Evolutionary conservation across 768 basidiomycete genomes (phyloP).

Genomic region (Russula abietina): DNA sequence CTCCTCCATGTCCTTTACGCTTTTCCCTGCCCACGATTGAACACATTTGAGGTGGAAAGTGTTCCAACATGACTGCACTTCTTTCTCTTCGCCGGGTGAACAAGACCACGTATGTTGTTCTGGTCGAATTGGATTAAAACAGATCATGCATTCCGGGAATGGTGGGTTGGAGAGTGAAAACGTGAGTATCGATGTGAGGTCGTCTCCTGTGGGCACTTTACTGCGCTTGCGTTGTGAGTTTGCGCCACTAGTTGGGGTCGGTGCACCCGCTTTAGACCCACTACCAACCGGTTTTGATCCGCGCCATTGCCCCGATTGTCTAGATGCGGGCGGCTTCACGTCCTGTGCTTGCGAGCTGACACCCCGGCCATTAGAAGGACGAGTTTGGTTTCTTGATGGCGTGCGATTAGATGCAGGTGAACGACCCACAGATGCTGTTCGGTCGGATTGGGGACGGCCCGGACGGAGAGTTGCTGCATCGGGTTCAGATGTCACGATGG

Average conservation of each 20-base stretch:
- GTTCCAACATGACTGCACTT: slow-evolving; percentile 74
- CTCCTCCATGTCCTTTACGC: slow-evolving; percentile 62
- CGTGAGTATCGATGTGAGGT: slow-evolving; percentile 70
- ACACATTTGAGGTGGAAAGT: slow-evolving; percentile 91
- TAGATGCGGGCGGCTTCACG: neutral
- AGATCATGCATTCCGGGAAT: slow-evolving; percentile 75
- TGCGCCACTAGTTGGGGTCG: neutral
- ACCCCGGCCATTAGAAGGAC: neutral
- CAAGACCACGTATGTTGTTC: slow-evolving; percentile 86
- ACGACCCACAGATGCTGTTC: neutral
- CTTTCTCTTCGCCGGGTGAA: slow-evolving; percentile 40
- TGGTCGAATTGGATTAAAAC: slow-evolving; percentile 74
- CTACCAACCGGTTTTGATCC: slow-evolving; percentile 16
- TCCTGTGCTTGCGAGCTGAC: neutral
- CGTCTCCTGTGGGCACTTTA: slow-evolving; percentile 37
- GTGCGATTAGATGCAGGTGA: neutral
- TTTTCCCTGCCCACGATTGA: slow-evolving; percentile 79
- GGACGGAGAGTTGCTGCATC: neutral
- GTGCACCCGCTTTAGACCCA: neutral
- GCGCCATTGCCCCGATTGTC: neutral
- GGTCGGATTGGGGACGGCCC: slow-evolving; percentile 4
- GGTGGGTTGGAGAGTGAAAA: slow-evolving; percentile 61
- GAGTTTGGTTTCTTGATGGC: neutral
- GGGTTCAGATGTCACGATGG: neutral
- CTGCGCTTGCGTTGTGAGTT: slow-evolving; percentile 6